Percentiles rank a stretch among this genome's conserved stretches.
Conservation (phyloP, 176 grass and related monocot species). For the Oryza officinalis region DNA sequence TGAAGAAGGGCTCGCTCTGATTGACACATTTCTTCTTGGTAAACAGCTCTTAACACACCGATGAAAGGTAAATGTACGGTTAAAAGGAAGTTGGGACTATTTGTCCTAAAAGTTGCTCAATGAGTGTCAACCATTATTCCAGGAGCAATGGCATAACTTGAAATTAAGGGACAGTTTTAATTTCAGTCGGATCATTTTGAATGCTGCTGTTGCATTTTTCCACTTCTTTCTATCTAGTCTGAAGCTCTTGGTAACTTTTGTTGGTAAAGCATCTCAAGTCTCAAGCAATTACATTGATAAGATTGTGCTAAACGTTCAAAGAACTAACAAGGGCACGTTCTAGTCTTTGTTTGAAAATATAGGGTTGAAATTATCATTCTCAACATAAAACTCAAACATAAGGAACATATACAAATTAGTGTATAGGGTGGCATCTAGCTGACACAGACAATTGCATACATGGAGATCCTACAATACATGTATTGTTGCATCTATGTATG, state of each 20-base stretch:
- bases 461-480: background rate
- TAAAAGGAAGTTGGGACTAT: background rate
- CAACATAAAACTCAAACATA: background rate
- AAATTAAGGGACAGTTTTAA: background rate
- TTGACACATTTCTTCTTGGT: slow-evolving; percentile 59
- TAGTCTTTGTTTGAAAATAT: background rate
- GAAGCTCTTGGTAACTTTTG: background rate
- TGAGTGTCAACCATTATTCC: background rate
- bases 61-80: slow-evolving; percentile 16
- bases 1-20: slow-evolving; percentile 63
- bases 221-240: background rate
- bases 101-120: background rate
- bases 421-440: background rate
- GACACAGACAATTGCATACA: background rate
- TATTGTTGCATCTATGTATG: background rate
- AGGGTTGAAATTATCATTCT: background rate
- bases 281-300: background rate
- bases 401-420: background rate
- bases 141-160: background rate
- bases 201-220: background rate
- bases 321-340: background rate
- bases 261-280: background rate
- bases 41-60: slow-evolving; percentile 58
- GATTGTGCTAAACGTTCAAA: background rate
- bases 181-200: background rate